Evolutionary conservation across 2,329 filamentous ascomycete species (phyloP).

Genomic region (Trichoderma lentiforme): DNA sequence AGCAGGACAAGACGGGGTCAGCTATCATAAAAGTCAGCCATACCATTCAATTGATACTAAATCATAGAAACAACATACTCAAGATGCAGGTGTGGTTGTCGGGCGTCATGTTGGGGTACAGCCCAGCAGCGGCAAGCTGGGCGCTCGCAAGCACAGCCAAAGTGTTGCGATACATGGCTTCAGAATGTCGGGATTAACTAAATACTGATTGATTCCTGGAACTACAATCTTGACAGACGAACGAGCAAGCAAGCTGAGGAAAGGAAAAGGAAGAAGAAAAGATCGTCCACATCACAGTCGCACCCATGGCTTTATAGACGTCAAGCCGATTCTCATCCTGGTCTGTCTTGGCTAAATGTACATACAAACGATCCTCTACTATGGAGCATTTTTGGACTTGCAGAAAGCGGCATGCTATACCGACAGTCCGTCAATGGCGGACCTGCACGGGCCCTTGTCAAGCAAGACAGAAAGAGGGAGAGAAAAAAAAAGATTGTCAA

Average conservation of each 20-base stretch:
- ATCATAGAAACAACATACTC: slow-evolving; percentile 28
- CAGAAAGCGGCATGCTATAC: not conserved
- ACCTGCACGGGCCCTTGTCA: not conserved
- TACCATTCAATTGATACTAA: not conserved
- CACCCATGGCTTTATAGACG: not conserved
- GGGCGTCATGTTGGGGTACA: slow-evolving; percentile 44
- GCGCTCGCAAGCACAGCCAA: slow-evolving; percentile 27
- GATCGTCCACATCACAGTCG: not conserved
- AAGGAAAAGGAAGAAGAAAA: not conserved
- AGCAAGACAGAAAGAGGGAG: not conserved
- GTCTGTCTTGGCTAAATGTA: not conserved
- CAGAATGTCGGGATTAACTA: not conserved
- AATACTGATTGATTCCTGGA: not conserved
- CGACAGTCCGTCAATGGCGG: not conserved
- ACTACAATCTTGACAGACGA: not conserved
- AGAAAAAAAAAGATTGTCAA: not conserved
- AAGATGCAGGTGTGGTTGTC: slow-evolving; percentile 57
- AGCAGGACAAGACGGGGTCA: slow-evolving; percentile 46
- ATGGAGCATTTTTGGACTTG: not conserved
- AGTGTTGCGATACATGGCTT: slow-evolving; percentile 27
- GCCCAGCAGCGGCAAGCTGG: slow-evolving; percentile 34
- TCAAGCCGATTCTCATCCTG: not conserved
- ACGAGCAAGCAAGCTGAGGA: not conserved
- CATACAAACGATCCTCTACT: not conserved
- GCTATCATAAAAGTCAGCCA: not conserved